Conservation (phyloP, 2,329 filamentous ascomycete genomes). For the Neonectria punicea region DNA sequence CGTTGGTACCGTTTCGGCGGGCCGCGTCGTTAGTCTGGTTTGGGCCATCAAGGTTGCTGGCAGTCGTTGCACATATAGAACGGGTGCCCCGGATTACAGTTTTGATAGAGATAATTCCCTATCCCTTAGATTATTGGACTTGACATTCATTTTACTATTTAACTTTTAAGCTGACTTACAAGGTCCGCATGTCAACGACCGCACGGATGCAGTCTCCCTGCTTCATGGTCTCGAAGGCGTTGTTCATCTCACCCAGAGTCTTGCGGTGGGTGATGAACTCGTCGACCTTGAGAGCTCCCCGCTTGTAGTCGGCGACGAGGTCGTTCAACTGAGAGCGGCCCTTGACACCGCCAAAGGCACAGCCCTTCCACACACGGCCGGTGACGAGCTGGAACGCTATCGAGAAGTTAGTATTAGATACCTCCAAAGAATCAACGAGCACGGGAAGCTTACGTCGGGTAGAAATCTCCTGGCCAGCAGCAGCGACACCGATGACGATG, state of each 20-base stretch:
- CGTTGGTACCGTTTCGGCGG: constrained; percentile 1
- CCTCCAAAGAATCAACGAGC: neutral
- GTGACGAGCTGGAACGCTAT: constrained; percentile 98
- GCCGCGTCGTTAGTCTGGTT: constrained; percentile 10
- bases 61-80: constrained; percentile 20
- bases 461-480: constrained; percentile 93
- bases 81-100: constrained; percentile 18
- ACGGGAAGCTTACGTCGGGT: constrained; percentile 79
- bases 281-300: constrained; percentile 93
- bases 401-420: constrained; percentile 40
- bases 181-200: constrained; percentile 75
- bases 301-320: constrained; percentile 90
- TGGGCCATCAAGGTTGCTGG: constrained; percentile 25
- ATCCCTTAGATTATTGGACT: constrained; percentile 25
- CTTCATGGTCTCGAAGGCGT: constrained; percentile 94
- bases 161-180: constrained; percentile 37
- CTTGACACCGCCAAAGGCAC: constrained; percentile 98
- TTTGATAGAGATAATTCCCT: constrained; percentile 26
- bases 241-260: constrained; percentile 84
- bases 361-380: constrained; percentile 96
- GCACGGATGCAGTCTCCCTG: constrained; percentile 96
- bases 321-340: constrained; percentile 90
- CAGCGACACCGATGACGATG: constrained; percentile 97
- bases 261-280: constrained; percentile 99
- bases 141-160: constrained; percentile 26